phyloP scores from a whole-genome alignment of 352 stramenopile genomes.

The Phytophthora kernoviae region DNA sequence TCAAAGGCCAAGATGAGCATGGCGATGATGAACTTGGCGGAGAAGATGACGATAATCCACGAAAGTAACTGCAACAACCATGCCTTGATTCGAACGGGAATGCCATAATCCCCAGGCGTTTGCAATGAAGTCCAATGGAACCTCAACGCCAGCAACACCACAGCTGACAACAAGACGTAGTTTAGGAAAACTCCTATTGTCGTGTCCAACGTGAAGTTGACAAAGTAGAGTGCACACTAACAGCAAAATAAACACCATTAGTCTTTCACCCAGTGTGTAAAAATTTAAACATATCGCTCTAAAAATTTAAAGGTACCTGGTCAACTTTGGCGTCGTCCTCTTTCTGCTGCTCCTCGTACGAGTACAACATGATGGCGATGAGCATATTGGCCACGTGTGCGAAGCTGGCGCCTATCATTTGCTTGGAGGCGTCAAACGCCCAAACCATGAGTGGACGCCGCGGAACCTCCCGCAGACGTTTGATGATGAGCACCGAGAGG shows the following conservation, averaged over 20 bases:
- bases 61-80: conserved; percentile 81
- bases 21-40: conserved; percentile 81
- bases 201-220: conserved; percentile 90
- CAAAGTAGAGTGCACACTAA: conserved; percentile 91
- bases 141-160: conserved; percentile 56
- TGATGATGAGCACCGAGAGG: conserved; percentile 81
- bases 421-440: conserved; percentile 87
- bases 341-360: conserved; percentile 49
- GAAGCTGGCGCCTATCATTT: conserved; percentile 85
- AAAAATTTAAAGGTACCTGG: conserved; percentile 43
- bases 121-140: conserved; percentile 65
- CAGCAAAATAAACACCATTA: neutral
- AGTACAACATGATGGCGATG: conserved; percentile 88
- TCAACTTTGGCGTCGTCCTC: conserved; percentile 44
- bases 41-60: conserved; percentile 85
- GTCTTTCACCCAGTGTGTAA: neutral
- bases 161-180: conserved; percentile 70
- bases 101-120: conserved; percentile 82
- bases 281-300: conserved; percentile 5
- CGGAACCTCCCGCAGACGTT: conserved; percentile 73
- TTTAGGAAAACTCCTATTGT: conserved; percentile 87
- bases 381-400: conserved; percentile 85
- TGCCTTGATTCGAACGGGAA: conserved; percentile 58
- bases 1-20: conserved; percentile 74
- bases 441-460: conserved; percentile 82